Base-by-base conservation (phyloP, 345 rosid species). In the Gynandropsis gynandra region DNA sequence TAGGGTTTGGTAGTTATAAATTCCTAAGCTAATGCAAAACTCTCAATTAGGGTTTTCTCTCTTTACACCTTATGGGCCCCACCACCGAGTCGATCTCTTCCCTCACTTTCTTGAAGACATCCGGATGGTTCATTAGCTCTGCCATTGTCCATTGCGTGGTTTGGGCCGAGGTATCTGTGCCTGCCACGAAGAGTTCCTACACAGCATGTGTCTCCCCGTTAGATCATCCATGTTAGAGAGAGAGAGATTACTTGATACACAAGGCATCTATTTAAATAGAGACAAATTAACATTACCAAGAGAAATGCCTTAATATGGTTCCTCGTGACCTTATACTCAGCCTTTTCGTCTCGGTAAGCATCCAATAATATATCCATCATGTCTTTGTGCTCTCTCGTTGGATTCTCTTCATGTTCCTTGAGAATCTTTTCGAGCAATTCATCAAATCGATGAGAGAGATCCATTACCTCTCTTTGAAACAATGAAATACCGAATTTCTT, bases 351-450 rank as follows among this genome's bases (percentile, higher is more conserved):
- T 1, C 44, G 52, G 43, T 59, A 41, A n/a, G 48, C 62, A 9
- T 54, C 27, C 56, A 65, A 31, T 2, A 71, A 49, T 45, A 56
- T 46, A 71, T 71, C 74, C 71, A 71, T 41, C 49, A 65, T 35
- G 54, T 71, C 71, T 10, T 51, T 53, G n/a, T 56, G 41, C 7
- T 58, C 58, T 4, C 20, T 57, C 7, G 19, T 15, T 14, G 42
- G 57, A 50, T 56, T 68, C 16, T 37, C 64, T 51, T 62, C 64
- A 46, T 68, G 73, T 15, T 56, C 63, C 42, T 31, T 24, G 41
- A 62, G 41, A 3, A 57, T 12, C 47, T 18, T 63, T 13, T 62
- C 61, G 45, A 58, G 1, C 36, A 68, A 58, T 20, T 42, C 52
- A 47, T 63, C 57, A 14, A 13, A 50, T 15, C 42, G 24, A 12